These are phyloP conservation scores for Penicillium fimorum DNA, from an alignment of 495 filamentous ascomycete species.

Conservation along the genomic window DNA sequence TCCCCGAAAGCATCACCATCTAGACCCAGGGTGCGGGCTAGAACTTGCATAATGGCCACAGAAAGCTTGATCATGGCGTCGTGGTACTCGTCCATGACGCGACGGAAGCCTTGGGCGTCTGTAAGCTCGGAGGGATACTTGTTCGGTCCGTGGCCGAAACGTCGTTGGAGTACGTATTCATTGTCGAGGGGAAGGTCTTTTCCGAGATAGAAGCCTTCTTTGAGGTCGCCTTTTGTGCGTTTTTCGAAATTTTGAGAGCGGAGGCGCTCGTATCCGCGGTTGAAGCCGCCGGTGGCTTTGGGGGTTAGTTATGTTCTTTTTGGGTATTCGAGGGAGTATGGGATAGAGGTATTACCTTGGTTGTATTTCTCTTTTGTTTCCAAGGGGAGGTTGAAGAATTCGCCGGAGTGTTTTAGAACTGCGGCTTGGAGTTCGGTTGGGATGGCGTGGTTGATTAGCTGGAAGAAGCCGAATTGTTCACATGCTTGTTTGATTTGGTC, in stretches of 20 bases:
- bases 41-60: slow-evolving; percentile 29
- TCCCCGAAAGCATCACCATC: slow-evolving; percentile 38
- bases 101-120: slow-evolving; percentile 32
- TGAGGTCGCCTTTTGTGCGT: slow-evolving; percentile 38
- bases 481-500: slow-evolving; percentile 21
- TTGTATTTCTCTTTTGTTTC: slow-evolving; percentile 47
- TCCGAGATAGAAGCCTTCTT: slow-evolving; percentile 48
- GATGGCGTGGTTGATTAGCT: slow-evolving; percentile 77
- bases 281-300: slow-evolving; percentile 19
- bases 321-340: neutral
- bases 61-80: slow-evolving; percentile 20
- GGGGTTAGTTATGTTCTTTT: neutral
- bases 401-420: slow-evolving; percentile 63
- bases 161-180: slow-evolving; percentile 28
- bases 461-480: slow-evolving; percentile 73
- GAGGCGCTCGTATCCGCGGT: slow-evolving; percentile 46
- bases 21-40: slow-evolving; percentile 44
- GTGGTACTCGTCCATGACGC: slow-evolving; percentile 31
- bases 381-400: slow-evolving; percentile 72
- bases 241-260: slow-evolving; percentile 44
- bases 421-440: slow-evolving; percentile 60
- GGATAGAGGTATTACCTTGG: slow-evolving; percentile 14
- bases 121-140: slow-evolving; percentile 39
- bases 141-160: slow-evolving; percentile 45
- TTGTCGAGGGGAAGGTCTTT: slow-evolving; percentile 34